phyloP scores from a whole-genome alignment of 192 early-diverging fungal genomes.

The Coemansia sp. region DNA sequence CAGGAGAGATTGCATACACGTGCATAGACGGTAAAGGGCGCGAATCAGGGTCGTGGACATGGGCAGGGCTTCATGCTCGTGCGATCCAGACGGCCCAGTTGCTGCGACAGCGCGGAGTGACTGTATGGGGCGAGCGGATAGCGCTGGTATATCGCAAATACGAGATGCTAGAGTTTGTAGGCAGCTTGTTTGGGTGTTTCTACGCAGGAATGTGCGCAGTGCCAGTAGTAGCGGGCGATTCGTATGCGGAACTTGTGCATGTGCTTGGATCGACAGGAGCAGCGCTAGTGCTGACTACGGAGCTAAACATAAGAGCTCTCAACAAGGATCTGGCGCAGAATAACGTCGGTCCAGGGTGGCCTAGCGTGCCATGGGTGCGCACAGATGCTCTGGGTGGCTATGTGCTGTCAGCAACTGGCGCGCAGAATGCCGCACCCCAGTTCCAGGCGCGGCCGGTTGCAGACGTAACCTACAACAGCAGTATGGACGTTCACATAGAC shows the following conservation, averaged over 20 bases:
- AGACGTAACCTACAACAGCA: conserved; percentile 12
- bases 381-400: conserved; percentile 70
- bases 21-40: conserved; percentile 73
- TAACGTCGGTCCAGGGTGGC: conserved; percentile 59
- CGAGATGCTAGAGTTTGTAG: conserved; percentile 81
- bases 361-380: conserved; percentile 77
- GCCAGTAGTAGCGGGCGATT: conserved; percentile 79
- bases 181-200: conserved; percentile 78
- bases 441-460: conserved; percentile 21
- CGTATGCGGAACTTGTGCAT: conserved; percentile 72
- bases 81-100: conserved; percentile 70
- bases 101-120: conserved; percentile 60
- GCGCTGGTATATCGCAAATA: conserved; percentile 77
- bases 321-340: conserved; percentile 64
- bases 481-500: conserved; percentile 20
- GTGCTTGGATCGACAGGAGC: conserved; percentile 68
- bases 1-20: conserved; percentile 61
- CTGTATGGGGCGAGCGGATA: conserved; percentile 65
- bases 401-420: conserved; percentile 50
- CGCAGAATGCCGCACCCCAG: conserved; percentile 24
- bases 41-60: conserved; percentile 66
- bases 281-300: conserved; percentile 75
- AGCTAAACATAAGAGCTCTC: conserved; percentile 70
- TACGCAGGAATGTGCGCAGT: conserved; percentile 79
- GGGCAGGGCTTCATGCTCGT: conserved; percentile 66